A percentile compares a stretch with the other conserved stretches of the same genome.
Conservation (phyloP, 768 basidiomycete genomes). For the Sarcomyxa edulis region DNA sequence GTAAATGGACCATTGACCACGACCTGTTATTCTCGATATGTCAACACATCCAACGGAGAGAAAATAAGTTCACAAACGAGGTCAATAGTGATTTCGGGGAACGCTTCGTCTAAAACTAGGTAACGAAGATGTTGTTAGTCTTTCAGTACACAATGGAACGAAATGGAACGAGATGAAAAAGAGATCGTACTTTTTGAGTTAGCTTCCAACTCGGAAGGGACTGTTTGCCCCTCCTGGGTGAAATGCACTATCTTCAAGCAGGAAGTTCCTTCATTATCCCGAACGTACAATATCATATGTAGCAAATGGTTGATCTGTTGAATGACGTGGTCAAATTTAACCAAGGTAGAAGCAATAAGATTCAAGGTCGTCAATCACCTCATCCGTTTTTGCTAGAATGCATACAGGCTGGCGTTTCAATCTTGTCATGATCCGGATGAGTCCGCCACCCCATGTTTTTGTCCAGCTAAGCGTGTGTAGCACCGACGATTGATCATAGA, state of each 20-base stretch:
- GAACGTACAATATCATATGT: slow-evolving; percentile 61
- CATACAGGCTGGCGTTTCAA: slow-evolving; percentile 53
- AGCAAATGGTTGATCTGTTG: slow-evolving; percentile 60
- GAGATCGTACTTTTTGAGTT: slow-evolving; percentile 54
- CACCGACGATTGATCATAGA: slow-evolving; percentile 52
- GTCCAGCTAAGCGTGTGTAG: slow-evolving; percentile 37
- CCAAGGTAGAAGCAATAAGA: neutral
- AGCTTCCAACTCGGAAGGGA: slow-evolving; percentile 69
- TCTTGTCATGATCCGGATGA: slow-evolving; percentile 39
- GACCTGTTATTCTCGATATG: slow-evolving; percentile 25
- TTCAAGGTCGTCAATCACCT: slow-evolving; percentile 43
- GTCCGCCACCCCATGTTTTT: slow-evolving; percentile 31
- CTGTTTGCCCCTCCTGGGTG: slow-evolving; percentile 40
- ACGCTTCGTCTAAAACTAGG: slow-evolving; percentile 37
- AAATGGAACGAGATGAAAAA: neutral
- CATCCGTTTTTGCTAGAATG: slow-evolving; percentile 58
- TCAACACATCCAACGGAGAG: neutral
- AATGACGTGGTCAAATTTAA: neutral
- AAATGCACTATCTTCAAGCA: slow-evolving; percentile 68
- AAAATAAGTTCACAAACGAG: slow-evolving; percentile 31
- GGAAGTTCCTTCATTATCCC: slow-evolving; percentile 65
- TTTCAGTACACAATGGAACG: too few relatives aligned
- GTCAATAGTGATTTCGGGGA: slow-evolving; percentile 61
- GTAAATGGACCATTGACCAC: slow-evolving; percentile 39
- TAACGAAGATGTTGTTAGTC: neutral